A percentile compares a stretch with the other conserved stretches of the same genome.
Evolutionary conservation across 768 basidiomycete species (phyloP).

Genomic region (Trichaptum fuscoviolaceum): DNA sequence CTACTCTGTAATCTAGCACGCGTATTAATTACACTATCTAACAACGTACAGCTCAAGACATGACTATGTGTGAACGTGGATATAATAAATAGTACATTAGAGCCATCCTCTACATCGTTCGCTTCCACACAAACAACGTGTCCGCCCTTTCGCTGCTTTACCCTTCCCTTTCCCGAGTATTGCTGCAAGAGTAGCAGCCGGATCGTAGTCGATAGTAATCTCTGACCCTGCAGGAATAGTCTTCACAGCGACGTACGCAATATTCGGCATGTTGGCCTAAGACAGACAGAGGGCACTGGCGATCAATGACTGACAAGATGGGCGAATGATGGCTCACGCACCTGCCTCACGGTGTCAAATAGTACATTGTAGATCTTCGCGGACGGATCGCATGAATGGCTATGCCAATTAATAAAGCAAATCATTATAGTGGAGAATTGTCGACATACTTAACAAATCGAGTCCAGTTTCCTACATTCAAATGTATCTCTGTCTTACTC

Average conservation of each 20-base stretch:
- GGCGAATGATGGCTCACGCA: conserved; percentile 21
- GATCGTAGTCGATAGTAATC: conserved; percentile 63
- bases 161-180: conserved; percentile 19
- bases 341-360: conserved; percentile 56
- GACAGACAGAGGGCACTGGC: neutral
- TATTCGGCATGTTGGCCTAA: conserved; percentile 56
- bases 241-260: conserved; percentile 49
- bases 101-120: conserved; percentile 35
- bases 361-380: conserved; percentile 51
- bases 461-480: conserved; percentile 62
- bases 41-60: no score
- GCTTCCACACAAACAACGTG: conserved; percentile 33
- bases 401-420: conserved; percentile 22
- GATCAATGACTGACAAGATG: neutral
- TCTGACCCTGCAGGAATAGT: conserved; percentile 49
- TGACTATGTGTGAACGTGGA: no score
- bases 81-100: neutral
- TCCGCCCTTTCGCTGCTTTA: conserved; percentile 24
- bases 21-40: no score
- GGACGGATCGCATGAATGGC: conserved; percentile 67
- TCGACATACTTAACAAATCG: conserved; percentile 62
- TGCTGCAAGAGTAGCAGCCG: conserved; percentile 26
- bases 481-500: neutral
- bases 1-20: no score
- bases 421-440: neutral